Percentiles rank a stretch among this genome's conserved stretches.
These are phyloP conservation scores for Alternaria longipes DNA, from an alignment of 2,329 filamentous ascomycete species.

Conservation along the genomic window DNA sequence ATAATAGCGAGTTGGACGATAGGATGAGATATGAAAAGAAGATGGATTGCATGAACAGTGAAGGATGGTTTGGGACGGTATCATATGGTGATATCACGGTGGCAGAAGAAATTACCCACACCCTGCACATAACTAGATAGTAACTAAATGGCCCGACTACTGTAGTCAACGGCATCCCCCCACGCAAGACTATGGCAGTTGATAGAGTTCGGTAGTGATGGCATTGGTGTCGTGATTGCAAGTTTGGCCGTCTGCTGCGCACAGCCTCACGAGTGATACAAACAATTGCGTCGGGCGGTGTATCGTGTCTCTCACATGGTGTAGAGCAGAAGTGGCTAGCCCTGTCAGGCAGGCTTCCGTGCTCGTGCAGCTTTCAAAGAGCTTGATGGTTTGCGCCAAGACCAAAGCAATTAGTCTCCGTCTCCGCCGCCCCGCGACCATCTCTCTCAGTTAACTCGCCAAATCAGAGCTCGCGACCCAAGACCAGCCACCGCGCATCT, in stretches of 20 bases:
- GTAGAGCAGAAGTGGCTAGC: not conserved
- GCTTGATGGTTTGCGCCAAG: slow-evolving; percentile 28
- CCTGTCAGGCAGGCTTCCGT: slow-evolving; percentile 12
- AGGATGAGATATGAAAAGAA: slow-evolving; percentile 19
- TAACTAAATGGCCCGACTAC: slow-evolving; percentile 39
- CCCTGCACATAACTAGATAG: slow-evolving; percentile 51
- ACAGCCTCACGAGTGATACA: not conserved
- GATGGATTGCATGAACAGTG: slow-evolving; percentile 41
- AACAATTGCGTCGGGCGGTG: not conserved
- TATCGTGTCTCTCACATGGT: slow-evolving; percentile 1
- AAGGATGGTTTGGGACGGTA: slow-evolving; percentile 38
- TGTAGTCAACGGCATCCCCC: slow-evolving; percentile 30
- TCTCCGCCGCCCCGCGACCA: slow-evolving; percentile 22
- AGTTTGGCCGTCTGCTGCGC: not conserved
- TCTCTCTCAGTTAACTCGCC: slow-evolving; percentile 25
- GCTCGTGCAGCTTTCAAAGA: slow-evolving; percentile 11
- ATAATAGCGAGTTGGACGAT: slow-evolving; percentile 19
- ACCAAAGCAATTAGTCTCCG: slow-evolving; percentile 16
- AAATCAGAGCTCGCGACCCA: slow-evolving; percentile 31
- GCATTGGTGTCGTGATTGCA: not conserved
- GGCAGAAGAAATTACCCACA: slow-evolving; percentile 39
- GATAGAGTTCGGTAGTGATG: not conserved
- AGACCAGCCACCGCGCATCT: slow-evolving; percentile 31
- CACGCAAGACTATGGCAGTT: not conserved
- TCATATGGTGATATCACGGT: slow-evolving; percentile 30